Conservation (phyloP, 306 rosid species). For the Lathyrus sativus region DNA sequence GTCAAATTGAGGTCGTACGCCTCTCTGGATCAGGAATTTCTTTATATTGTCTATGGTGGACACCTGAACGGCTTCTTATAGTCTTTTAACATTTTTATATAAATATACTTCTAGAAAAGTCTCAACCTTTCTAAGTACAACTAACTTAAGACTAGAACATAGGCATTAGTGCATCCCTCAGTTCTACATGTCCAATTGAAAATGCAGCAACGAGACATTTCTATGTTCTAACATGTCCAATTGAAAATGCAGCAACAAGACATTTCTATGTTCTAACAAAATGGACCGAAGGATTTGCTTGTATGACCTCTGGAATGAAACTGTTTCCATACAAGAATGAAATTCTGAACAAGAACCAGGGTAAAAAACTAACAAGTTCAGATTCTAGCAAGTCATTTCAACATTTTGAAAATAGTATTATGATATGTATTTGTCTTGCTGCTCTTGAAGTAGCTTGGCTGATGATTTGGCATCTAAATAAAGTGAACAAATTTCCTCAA, state of each 20-base stretch:
- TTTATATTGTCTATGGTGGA: no score
- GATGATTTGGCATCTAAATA: slow-evolving; percentile 91
- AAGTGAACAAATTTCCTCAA: slow-evolving; percentile 69
- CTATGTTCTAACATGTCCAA: neutral
- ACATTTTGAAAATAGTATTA: slow-evolving; percentile 33
- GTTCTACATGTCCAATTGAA: neutral
- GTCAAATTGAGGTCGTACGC: no score
- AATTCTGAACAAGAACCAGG: no score
- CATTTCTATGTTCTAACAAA: slow-evolving; percentile 5
- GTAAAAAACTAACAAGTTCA: neutral
- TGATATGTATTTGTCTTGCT: slow-evolving; percentile 84
- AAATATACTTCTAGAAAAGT: no score
- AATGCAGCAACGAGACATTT: slow-evolving; percentile 1
- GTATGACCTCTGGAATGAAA: neutral
- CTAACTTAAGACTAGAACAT: neutral
- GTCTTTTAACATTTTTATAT: no score
- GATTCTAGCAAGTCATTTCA: slow-evolving; percentile 13
- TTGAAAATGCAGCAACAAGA: neutral
- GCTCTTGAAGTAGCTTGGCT: slow-evolving; percentile 85
- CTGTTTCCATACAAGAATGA: neutral
- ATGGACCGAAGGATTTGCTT: neutral
- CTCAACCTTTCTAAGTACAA: neutral
- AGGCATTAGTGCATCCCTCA: slow-evolving; percentile 5
- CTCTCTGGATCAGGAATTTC: no score
- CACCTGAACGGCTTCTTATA: no score